Evolutionary conservation across 306 rosid genomes (phyloP).

Genomic region (Lupinus albus): DNA sequence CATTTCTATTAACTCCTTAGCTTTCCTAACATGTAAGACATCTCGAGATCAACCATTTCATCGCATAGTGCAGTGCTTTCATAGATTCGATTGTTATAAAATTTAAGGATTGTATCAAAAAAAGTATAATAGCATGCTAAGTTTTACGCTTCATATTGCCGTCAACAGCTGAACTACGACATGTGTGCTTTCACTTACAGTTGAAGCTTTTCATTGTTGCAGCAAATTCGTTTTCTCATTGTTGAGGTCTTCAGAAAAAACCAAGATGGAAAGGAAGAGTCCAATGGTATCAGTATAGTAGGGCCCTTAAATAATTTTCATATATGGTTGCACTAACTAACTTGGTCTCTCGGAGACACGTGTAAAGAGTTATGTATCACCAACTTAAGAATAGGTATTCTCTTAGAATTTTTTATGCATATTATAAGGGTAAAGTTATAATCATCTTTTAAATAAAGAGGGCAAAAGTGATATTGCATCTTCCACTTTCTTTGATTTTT

Average conservation of each 20-base stretch:
- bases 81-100: slow-evolving; percentile 1
- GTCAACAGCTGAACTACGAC: no score
- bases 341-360: slow-evolving; percentile 51
- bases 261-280: no score
- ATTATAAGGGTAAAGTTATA: no score
- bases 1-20: neutral
- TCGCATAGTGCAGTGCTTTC: neutral
- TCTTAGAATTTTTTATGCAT: no score
- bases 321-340: slow-evolving; percentile 40
- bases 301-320: slow-evolving; percentile 46
- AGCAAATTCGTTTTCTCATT: no score
- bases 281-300: slow-evolving; percentile 40
- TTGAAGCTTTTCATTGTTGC: no score
- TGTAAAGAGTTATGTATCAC: slow-evolving; percentile 51
- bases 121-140: slow-evolving; percentile 8
- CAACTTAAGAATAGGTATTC: no score
- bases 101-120: slow-evolving; percentile 26
- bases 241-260: no score
- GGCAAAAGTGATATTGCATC: no score
- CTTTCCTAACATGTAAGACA: slow-evolving; percentile 15
- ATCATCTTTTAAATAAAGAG: no score
- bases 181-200: no score
- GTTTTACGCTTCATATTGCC: slow-evolving; percentile 28
- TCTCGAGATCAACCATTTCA: slow-evolving; percentile 8
- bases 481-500: no score